Base-by-base conservation (phyloP, 495 filamentous ascomycete species). In the Talaromyces thailandensis region DNA sequence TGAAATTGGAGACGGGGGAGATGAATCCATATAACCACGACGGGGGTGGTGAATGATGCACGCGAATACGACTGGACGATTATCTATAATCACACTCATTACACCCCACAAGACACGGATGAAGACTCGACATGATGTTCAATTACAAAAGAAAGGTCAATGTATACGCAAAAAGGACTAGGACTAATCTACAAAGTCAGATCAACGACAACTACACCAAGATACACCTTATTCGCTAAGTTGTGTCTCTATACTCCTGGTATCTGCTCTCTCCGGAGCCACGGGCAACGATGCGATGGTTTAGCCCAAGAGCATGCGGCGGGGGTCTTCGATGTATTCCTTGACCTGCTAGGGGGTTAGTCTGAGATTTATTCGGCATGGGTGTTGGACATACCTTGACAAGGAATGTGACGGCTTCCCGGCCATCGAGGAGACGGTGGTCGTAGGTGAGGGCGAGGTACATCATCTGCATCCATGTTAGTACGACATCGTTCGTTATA, bases 361-460 rank as follows among this genome's bases (percentile, higher is more conserved):
- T 71, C 12, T 28, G 14, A 12, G 12, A 5, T 25, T 50, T 50
- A 6, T 40, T 40, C 12, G 18, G 21, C 12, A 25, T 21, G 1
- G 53, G 6, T 12, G 32, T 18, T 26, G 21, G 21, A 65, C 68
- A 63, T 68, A 84, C 87, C 87, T 96, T 98, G 51, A 98, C 88
- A 65, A 98, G 79, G 84, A 98, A 98, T 63, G 93, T 95, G 28
- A 96, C 92, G 12, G 92, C 95, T 79, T 98, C 94, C 67, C 94
- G 86, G 26, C 94, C 95, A 73, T 98, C 95, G 26, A 98, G 80
- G 40, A 98, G 83, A 65, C 94, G 88, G 75, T 98, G 94, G 69
- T 98, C 94, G 71, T 98, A 98, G 16, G 94, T 98, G 57, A 98
- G 83, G 45, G 94, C 95, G 45, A 98, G 85, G 66, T 96, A 97